Conservation (phyloP, 2,329 filamentous ascomycete genomes). For the Tolypocladium pustulatum region DNA sequence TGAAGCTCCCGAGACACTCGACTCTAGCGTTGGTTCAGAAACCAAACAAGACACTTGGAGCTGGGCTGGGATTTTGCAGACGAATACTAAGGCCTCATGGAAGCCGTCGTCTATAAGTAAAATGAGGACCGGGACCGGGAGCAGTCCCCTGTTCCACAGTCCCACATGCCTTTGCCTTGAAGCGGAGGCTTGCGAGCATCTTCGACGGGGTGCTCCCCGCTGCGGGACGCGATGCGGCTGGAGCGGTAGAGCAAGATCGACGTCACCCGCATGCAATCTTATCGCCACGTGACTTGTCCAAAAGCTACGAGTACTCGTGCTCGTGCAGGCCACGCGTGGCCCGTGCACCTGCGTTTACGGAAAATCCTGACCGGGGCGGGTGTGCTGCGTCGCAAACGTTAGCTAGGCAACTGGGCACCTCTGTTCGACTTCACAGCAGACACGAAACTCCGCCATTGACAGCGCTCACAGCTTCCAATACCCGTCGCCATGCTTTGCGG, state of each 20-base stretch:
- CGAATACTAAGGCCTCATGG: not conserved
- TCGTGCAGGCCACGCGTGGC: not conserved
- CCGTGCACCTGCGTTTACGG: conserved; percentile 4
- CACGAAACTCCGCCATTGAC: conserved; percentile 6
- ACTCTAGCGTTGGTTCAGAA: not conserved
- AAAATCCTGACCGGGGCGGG: conserved; percentile 11
- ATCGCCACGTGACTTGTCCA: conserved; percentile 1
- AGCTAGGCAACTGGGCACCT: not conserved
- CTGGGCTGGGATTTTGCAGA: not conserved
- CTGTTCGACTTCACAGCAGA: not conserved
- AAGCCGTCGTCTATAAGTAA: not conserved
- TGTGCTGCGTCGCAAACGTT: not conserved
- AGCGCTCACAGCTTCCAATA: conserved; percentile 11
- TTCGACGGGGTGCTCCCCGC: conserved; percentile 13
- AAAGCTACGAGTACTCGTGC: not conserved
- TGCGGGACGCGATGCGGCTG: not conserved
- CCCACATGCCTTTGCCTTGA: not conserved
- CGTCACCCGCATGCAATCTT: not conserved
- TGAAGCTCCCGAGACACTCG: not conserved
- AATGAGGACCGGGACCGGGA: not conserved
- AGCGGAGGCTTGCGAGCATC: not conserved
- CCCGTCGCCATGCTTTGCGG: conserved; percentile 34
- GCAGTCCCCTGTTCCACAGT: not conserved
- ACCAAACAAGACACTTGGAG: not conserved
- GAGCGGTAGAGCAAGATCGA: not conserved